Evolutionary conservation across 345 rosid species (phyloP).

Genomic region (Fremontodendron californicum): DNA sequence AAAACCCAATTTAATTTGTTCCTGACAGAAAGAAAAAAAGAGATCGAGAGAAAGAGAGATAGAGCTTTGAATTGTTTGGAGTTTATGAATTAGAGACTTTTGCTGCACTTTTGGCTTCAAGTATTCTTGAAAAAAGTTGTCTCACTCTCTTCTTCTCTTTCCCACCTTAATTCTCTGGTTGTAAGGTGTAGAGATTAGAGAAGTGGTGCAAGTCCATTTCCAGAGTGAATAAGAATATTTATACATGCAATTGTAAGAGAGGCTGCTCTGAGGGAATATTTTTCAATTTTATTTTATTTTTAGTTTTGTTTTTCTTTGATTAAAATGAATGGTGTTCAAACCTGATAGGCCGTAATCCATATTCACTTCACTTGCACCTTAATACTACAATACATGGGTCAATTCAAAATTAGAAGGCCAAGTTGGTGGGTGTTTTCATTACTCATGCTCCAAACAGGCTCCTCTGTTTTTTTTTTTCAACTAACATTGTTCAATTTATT

Average conservation of each 20-base stretch:
- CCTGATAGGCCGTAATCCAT: conserved; percentile 1
- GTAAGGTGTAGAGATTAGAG: not conserved
- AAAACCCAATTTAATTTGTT: not conserved
- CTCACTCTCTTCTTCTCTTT: not conserved
- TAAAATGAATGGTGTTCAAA: conserved; percentile 1
- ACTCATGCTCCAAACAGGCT: not conserved
- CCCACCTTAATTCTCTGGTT: not conserved
- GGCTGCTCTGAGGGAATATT: not conserved
- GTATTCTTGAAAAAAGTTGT: not conserved
- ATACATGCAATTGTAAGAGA: not conserved
- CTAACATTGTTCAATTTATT: not conserved
- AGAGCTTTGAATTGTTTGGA: not conserved
- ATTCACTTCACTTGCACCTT: not conserved
- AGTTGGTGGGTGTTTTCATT: not conserved
- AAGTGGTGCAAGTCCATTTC: not conserved
- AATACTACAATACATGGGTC: not conserved
- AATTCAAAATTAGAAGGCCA: not conserved
- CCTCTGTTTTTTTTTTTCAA: not conserved
- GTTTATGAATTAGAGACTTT: not conserved
- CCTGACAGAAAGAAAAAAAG: not conserved
- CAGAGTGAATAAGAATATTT: not conserved
- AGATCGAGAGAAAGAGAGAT: no score
- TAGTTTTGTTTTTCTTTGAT: not conserved
- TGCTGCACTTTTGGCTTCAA: not conserved
- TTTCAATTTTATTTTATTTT: not conserved